Base-by-base conservation (phyloP, 306 rosid species). In the Lathyrus tuberosus region DNA sequence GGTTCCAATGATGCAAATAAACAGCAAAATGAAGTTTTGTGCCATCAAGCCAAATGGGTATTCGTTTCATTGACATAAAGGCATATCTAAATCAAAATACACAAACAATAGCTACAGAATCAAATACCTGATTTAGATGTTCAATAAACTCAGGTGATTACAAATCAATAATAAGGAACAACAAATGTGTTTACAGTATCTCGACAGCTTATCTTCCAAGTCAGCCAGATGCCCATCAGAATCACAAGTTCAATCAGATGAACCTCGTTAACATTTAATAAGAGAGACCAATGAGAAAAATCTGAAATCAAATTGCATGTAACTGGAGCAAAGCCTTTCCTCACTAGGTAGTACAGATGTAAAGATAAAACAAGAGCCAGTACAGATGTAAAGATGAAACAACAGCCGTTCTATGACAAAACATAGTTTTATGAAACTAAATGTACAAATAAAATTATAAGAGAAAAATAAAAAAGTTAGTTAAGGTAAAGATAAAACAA, bases 41-140 rank as follows among this genome's bases (percentile, higher is more conserved):
- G 62, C 62, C 14, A 47, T 64, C 58, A 70, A 41, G 63, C 18
- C 56, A 54, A 71, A 71, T 44, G 52, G 35, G 26, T 54, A 71
- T 57, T n/a, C 22, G 22, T 18, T 17, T 28, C 22, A 44, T 2
- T 48, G 12, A 43, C 8, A 11, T 33, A 53, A 18, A 62, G 58
- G 52, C 47, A 40, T 26, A 14, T 51, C 18, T 24, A 14, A 20
- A 49, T 60, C 28, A 26, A 48, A 51, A 5, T 22, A 62, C 7
- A 46, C 42, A 62, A 53, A 42, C 42, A 60, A 17, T 24, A 54
- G 56, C 63, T 35, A 44, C 60, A 70, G 53, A 53, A 31, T 33
- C 42, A 20, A 43, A 63, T 70, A 71, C 64, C 77, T 56, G 73
- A 40, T 24, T 57, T 38, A 46, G 43, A 54, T 70, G 61, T 8